These are phyloP conservation scores for Tolypocladium endophyticum DNA, from an alignment of 2,329 filamentous ascomycete genomes.

Conservation along the genomic window DNA sequence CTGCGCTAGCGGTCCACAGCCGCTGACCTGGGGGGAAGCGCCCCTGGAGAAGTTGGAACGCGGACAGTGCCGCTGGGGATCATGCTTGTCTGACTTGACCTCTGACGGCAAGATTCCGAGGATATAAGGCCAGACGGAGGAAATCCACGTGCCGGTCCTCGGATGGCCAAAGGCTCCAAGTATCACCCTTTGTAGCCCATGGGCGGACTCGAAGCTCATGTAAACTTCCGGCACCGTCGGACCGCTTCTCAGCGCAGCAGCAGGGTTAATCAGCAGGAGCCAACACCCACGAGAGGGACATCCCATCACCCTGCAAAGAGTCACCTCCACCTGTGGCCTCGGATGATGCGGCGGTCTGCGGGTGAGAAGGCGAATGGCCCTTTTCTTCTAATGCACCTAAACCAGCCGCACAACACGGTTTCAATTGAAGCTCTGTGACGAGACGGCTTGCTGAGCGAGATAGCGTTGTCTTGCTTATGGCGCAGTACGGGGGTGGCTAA, in stretches of 20 bases:
- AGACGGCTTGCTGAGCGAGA: not conserved
- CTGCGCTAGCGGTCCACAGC: not conserved
- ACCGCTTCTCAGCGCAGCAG: not conserved
- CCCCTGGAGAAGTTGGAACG: not conserved
- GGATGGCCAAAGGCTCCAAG: not conserved
- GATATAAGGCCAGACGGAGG: not conserved
- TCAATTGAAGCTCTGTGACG: not conserved
- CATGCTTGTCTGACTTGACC: not conserved
- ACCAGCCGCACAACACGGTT: not conserved
- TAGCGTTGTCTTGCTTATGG: not conserved
- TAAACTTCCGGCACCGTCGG: not conserved
- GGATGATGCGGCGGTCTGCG: not conserved
- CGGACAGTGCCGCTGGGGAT: not conserved
- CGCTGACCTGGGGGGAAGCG: not conserved
- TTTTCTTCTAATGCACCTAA: not conserved
- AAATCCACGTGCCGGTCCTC: not conserved
- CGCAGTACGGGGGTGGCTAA: not conserved
- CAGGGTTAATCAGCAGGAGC: not conserved
- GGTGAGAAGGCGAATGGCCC: not conserved
- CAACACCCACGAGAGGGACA: not conserved
- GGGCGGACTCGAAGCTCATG: not conserved
- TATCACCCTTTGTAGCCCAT: not conserved
- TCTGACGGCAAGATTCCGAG: not conserved
- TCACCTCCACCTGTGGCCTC: not conserved
- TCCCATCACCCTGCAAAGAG: not conserved